Percentiles rank a stretch among this genome's conserved stretches.
phyloP scores from a whole-genome alignment of 768 basidiomycete species.

The Mycena crocata region DNA sequence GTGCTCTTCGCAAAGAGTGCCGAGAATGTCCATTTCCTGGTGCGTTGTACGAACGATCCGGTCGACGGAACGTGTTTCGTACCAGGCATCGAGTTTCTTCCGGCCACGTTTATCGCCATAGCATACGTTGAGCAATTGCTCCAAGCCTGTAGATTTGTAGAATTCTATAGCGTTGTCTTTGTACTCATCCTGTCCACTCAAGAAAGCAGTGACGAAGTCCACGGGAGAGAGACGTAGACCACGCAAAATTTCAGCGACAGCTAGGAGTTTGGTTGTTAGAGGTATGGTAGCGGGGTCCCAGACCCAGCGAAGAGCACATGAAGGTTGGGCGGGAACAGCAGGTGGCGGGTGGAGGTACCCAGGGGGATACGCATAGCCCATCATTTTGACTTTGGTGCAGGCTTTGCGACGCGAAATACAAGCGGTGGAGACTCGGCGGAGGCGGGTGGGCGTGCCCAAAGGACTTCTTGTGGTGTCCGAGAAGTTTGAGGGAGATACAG shows the following conservation, averaged over 20 bases:
- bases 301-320: neutral
- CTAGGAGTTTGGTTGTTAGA: neutral
- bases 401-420: too few relatives aligned
- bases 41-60: neutral
- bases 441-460: too few relatives aligned
- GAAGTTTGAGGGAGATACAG: neutral
- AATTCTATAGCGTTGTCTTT: neutral
- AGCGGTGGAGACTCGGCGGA: too few relatives aligned
- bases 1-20: neutral
- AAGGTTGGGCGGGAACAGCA: neutral
- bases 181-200: too few relatives aligned
- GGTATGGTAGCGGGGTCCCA: neutral
- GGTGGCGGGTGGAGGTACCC: too few relatives aligned
- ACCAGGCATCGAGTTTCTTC: neutral
- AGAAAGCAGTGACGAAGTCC: too few relatives aligned
- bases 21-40: neutral
- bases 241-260: neutral
- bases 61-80: neutral
- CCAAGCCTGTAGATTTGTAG: neutral
- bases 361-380: neutral
- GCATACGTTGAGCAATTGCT: conserved; percentile 1
- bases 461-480: neutral
- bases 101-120: neutral
- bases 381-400: neutral
- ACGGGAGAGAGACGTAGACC: neutral